Conservation (phyloP, 768 basidiomycete genomes). For the Suillus subaureus region DNA sequence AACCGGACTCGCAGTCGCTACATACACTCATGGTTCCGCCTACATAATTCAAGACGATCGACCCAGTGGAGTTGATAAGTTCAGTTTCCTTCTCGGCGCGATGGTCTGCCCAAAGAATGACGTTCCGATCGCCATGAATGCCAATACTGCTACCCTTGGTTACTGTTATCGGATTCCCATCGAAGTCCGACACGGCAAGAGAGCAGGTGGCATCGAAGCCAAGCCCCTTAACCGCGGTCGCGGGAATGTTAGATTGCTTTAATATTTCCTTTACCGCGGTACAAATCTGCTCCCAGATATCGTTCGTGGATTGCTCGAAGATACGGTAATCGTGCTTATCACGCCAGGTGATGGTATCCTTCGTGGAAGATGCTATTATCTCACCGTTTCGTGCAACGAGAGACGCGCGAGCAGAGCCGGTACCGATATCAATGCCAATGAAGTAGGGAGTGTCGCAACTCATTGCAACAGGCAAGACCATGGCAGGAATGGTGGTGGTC, state of each 20-base stretch:
- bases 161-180: slow-evolving; percentile 75
- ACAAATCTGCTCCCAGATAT: slow-evolving; percentile 82
- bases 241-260: slow-evolving; percentile 51
- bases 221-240: slow-evolving; percentile 75
- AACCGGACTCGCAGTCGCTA: slow-evolving; percentile 12
- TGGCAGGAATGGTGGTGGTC: slow-evolving; percentile 1
- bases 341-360: slow-evolving; percentile 84
- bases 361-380: slow-evolving; percentile 76
- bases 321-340: slow-evolving; percentile 84
- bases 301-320: slow-evolving; percentile 92
- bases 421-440: slow-evolving; percentile 86
- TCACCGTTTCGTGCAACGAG: slow-evolving; percentile 71
- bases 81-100: slow-evolving; percentile 92
- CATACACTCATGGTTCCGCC: slow-evolving; percentile 93
- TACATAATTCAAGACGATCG: slow-evolving; percentile 89
- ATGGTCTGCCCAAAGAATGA: slow-evolving; percentile 97
- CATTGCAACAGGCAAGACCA: slow-evolving; percentile 30
- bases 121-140: slow-evolving; percentile 71
- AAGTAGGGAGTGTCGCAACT: slow-evolving; percentile 48
- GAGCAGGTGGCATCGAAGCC: slow-evolving; percentile 98
- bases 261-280: slow-evolving; percentile 66
- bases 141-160: slow-evolving; percentile 70
- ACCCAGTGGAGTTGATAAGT: slow-evolving; percentile 82
- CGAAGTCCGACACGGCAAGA: slow-evolving; percentile 77
- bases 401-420: slow-evolving; percentile 89